Evolutionary conservation across 75 land plant genomes (phyloP).

Genomic region (Selaginella tamariscina): DNA sequence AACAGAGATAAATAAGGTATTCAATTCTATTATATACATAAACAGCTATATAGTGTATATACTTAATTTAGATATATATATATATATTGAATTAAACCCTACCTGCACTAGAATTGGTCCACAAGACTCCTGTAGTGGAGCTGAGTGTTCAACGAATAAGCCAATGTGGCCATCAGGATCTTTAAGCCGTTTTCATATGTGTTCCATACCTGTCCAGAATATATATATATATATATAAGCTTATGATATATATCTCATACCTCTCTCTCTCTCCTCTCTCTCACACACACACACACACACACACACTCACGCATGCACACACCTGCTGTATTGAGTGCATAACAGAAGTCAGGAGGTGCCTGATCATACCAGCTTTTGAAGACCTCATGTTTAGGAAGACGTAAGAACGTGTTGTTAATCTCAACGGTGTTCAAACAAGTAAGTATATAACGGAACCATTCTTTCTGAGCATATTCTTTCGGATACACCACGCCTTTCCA

Average conservation of each 20-base stretch:
- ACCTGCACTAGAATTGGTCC: slow-evolving; percentile 35
- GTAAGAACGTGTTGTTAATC: slow-evolving; percentile 28
- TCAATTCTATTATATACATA: too few species aligned
- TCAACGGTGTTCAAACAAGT: slow-evolving; percentile 12
- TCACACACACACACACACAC: too few species aligned
- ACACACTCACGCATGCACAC: neutral
- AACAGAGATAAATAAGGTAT: too few species aligned
- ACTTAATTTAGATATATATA: too few species aligned
- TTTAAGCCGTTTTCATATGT: slow-evolving; percentile 27
- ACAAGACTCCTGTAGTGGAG: slow-evolving; percentile 11
- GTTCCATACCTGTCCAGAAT: slow-evolving; percentile 23
- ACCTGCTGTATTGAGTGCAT: slow-evolving; percentile 30
- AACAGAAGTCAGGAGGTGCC: slow-evolving; percentile 23
- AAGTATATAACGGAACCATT: slow-evolving; percentile 15
- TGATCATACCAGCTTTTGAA: slow-evolving; percentile 18
- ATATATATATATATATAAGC: too few species aligned
- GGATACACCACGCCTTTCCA: slow-evolving; percentile 26
- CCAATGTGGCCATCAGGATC: slow-evolving; percentile 22
- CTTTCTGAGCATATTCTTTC: slow-evolving; percentile 15
- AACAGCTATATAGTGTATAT: too few species aligned
- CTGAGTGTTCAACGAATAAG: slow-evolving; percentile 22
- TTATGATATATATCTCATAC: too few species aligned
- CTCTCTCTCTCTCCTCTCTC: too few species aligned
- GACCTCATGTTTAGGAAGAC: slow-evolving; percentile 21
- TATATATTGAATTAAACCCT: neutral